A percentile compares a stretch with the other conserved stretches of the same genome.
These are phyloP conservation scores for Polygonum maritimum DNA, from an alignment of 148 eudicot species.

Conservation along the genomic window DNA sequence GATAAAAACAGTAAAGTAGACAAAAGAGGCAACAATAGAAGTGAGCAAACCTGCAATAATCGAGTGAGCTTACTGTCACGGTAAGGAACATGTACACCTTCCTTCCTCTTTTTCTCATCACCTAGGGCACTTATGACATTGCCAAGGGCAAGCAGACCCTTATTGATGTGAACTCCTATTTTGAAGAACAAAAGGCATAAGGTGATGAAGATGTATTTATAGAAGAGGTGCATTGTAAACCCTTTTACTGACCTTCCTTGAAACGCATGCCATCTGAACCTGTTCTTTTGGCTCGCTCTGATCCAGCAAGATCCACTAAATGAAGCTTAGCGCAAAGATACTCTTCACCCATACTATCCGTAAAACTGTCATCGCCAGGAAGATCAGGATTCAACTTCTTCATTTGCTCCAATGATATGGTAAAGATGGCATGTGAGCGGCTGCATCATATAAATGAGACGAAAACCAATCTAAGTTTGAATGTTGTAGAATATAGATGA, in stretches of 20 bases:
- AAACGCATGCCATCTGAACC: constrained; percentile 99
- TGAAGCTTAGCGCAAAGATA: constrained; percentile 96
- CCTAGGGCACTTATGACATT: constrained; percentile 98
- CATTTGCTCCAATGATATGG: constrained; percentile 95
- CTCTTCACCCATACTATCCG: constrained; percentile 70
- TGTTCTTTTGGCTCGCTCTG: constrained; percentile 96
- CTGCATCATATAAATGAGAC: constrained; percentile 28
- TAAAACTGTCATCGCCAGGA: constrained; percentile 38
- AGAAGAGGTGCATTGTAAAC: background rate
- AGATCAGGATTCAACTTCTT: constrained; percentile 41
- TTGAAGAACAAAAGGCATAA: constrained; percentile 6
- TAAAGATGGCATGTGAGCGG: constrained; percentile 99
- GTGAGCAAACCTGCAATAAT: constrained; percentile 67
- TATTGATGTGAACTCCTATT: constrained; percentile 96
- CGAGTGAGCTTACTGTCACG: constrained; percentile 99
- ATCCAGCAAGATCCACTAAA: constrained; percentile 98
- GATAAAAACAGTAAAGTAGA: background rate
- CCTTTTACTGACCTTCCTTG: constrained; percentile 62
- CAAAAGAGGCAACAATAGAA: background rate
- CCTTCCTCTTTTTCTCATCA: constrained; percentile 95
- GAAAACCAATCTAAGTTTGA: background rate
- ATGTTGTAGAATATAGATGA: background rate
- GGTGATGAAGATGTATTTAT: background rate
- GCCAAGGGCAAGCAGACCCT: constrained; percentile 97
- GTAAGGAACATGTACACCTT: constrained; percentile 91